These are phyloP conservation scores for Aspergillus latus DNA, from an alignment of 2,329 filamentous ascomycete genomes.

Conservation along the genomic window DNA sequence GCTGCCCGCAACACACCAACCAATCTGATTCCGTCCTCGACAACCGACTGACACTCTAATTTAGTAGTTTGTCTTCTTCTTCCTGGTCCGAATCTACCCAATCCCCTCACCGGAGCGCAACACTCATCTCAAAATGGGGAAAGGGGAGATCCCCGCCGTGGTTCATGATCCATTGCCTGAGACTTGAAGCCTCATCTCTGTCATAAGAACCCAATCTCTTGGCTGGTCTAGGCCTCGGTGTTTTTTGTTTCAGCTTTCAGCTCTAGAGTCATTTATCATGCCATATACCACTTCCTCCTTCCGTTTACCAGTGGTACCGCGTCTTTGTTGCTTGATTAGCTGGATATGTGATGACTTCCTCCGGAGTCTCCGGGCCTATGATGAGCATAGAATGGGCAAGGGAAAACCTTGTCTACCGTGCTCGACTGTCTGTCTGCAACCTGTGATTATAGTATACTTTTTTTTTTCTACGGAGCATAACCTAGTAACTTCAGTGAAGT, in stretches of 20 bases:
- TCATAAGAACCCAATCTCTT: conserved; percentile 16
- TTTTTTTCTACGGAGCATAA: not conserved
- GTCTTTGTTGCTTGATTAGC: not conserved
- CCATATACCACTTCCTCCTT: not conserved
- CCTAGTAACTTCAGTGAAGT: not conserved
- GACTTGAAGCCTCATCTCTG: conserved; percentile 18
- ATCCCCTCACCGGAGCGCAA: conserved; percentile 1
- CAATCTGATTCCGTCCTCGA: not conserved
- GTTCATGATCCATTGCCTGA: conserved; percentile 14
- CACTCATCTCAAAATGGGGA: not conserved
- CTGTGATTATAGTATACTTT: not conserved
- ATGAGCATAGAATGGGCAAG: not conserved
- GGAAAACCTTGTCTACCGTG: not conserved
- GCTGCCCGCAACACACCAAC: not conserved
- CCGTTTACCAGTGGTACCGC: not conserved
- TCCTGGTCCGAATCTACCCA: not conserved
- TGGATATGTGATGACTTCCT: not conserved
- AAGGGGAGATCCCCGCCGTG: not conserved
- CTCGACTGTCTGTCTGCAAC: not conserved
- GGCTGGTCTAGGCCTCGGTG: conserved; percentile 3
- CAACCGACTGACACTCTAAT: not conserved
- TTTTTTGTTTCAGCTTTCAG: not conserved
- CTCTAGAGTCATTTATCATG: not conserved
- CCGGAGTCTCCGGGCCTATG: not conserved
- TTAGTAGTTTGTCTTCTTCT: not conserved